Evolutionary conservation across 495 filamentous ascomycete genomes (phyloP).

Genomic region (Glarea lozoyensis): DNA sequence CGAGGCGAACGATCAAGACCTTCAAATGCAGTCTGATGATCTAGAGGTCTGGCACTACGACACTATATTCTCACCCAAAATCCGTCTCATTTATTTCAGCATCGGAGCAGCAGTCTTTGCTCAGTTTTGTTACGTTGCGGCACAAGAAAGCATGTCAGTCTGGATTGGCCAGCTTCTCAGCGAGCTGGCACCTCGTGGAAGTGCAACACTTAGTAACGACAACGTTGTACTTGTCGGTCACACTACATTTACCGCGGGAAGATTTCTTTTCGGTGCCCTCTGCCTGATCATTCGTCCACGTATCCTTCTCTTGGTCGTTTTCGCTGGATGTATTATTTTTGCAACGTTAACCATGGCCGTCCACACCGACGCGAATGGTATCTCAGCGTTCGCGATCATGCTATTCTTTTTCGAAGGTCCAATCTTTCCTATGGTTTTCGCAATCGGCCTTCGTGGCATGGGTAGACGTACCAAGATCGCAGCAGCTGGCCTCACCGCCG

Average conservation of each 20-base stretch:
- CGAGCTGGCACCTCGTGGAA: conserved; percentile 31
- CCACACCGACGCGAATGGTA: conserved; percentile 36
- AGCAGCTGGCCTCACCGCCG: conserved; percentile 57
- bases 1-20: conserved; percentile 41
- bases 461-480: conserved; percentile 62
- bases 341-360: conserved; percentile 34
- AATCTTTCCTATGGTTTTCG: conserved; percentile 65
- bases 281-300: conserved; percentile 45
- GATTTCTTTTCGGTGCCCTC: conserved; percentile 36
- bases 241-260: conserved; percentile 35
- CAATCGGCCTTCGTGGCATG: conserved; percentile 58
- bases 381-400: conserved; percentile 47
- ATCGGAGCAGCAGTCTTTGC: conserved; percentile 56
- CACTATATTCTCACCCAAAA: conserved; percentile 29
- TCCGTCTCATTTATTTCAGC: conserved; percentile 27
- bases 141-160: conserved; percentile 61
- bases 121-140: conserved; percentile 68
- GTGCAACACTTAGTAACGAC: conserved; percentile 48
- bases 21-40: conserved; percentile 31
- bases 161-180: conserved; percentile 48
- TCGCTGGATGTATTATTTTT: conserved; percentile 34
- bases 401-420: conserved; percentile 63
- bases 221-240: conserved; percentile 40
- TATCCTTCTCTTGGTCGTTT: conserved; percentile 39
- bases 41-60: conserved; percentile 10